Base-by-base conservation (phyloP, 1,284 basidiomycete genomes). In the Paramarasmius palmivorus region DNA sequence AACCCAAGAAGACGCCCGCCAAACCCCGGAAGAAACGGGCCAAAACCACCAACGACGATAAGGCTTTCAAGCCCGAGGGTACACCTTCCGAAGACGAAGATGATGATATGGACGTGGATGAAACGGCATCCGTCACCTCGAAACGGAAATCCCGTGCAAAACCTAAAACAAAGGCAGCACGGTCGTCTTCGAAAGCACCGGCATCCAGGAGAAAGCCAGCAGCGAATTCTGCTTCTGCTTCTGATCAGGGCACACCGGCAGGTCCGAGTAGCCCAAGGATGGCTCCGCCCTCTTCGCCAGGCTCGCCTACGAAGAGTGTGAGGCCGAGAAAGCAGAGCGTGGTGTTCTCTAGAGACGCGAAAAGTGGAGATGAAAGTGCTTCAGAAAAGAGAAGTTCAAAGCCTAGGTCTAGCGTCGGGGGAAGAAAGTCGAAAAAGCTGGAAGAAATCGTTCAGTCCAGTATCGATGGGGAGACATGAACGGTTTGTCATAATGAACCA, bases 31-130 rank as follows among this genome's bases (percentile, higher is more conserved):
- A 58, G 44, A 61, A 61, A 37, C 39, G 55, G 36, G 48, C 58
- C 1, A 57, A 57, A 39, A 51, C 56, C 22, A 49, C 50, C 26
- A 29, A 42, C 14, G 56, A 53, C n/a, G 56, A 60, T 25, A 60
- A 60, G 44, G 20, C 53, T 14, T 57, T 57, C 51, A 57, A 60
- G 47, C 58, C 58, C 23, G 55, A 57, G 12, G 26, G 49, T 35
- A 49, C 52, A 17, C 52, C 36, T 19, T 48, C 42, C 6, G 54
- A 50, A 14, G 55, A 52, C 12, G 57, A 52, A n/a, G 23, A 15
- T 32, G 49, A 50, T 38, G 55, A 56, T 56, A 59, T 59, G 55
- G 57, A 59, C n/a, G 47, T 59, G 17, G 57, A 59, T 25, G 55
- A 56, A 36, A 40, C 58, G 29, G 52, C 50, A 3, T 57, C 58